Evolutionary conservation across 2,329 filamentous ascomycete species (phyloP), one percentile per base, ranked within the genome.

Genomic region (Fusarium avenaceum): DNA sequence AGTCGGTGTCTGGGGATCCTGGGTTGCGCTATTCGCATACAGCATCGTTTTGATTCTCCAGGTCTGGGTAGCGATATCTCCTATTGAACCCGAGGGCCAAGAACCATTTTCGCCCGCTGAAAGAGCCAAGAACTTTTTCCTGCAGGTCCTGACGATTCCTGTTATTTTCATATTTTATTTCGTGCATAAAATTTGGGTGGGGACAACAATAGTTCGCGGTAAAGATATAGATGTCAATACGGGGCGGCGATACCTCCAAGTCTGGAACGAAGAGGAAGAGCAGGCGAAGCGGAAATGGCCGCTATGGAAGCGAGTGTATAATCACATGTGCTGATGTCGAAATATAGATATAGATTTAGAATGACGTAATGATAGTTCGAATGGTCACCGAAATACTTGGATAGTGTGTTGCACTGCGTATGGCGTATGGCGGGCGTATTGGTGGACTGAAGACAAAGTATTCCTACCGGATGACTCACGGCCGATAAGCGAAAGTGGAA

Each of bases 141-240:
- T 90, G 48, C 84, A 86, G 60, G 92, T 90, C 73, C 82, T 93
- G 63, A 89, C 90, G 4, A 86, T 87, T 1, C 91, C 91, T 10
- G 87, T 93, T 57, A 86, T 92, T 22, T 66, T 88, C 7, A 65
- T 84, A 13, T 91, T 90, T 77, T 97, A 92, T 76, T 40, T 93
- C 6, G 82, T 78, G 0, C 95, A 96, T 78, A 97, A 97, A 80
- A 14, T 95, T 17, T 91, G 83, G 78, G 91, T 87, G 76, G 84
- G 84, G 56, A 96, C 94, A 1, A 81, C 83, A 4, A 82, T 93
- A 53, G 84, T 97, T 44, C 83, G 85, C 17, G 80, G 85, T 35
- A 82, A 85, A 47, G 90, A 96, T 65, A 96, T 97, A 88, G 94
- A 97, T 79, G 80, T 97, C 64, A 87, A 90, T 63, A 97, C 94